Conservation (phyloP, 164 flowering plant genomes). For the Berberis vulgaris region DNA sequence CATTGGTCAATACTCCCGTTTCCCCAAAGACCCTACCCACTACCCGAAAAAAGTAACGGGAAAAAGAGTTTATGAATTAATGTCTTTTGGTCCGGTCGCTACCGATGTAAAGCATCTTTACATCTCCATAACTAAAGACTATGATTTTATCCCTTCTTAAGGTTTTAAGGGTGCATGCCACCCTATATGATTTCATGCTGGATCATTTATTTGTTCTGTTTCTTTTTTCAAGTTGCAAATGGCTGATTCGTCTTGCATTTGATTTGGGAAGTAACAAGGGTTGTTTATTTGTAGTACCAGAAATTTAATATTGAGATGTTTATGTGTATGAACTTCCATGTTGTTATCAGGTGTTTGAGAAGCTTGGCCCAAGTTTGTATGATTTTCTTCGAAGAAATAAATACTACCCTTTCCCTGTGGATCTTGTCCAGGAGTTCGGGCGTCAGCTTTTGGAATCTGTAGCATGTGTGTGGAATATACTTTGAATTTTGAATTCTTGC, state of each 20-base stretch:
- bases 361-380: slow-evolving; percentile 98
- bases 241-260: background rate
- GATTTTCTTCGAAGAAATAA: slow-evolving; percentile 84
- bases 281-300: background rate
- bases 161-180: no score
- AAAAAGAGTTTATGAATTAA: no score
- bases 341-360: slow-evolving; percentile 90
- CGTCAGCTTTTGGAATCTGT: slow-evolving; percentile 96
- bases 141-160: no score
- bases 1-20: no score
- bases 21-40: no score
- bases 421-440: slow-evolving; percentile 89
- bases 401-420: slow-evolving; percentile 82
- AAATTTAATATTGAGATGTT: slow-evolving; percentile 19
- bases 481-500: slow-evolving; percentile 16
- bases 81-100: no score
- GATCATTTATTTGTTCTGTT: background rate
- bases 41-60: no score
- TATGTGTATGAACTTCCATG: slow-evolving; percentile 55
- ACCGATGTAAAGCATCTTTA: no score
- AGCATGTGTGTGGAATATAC: slow-evolving; percentile 83
- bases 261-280: background rate
- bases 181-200: no score
- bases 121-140: no score
- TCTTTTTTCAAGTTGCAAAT: background rate